phyloP scores from a whole-genome alignment of 768 basidiomycete genomes.

The Tylopilus cervinicoccineus region DNA sequence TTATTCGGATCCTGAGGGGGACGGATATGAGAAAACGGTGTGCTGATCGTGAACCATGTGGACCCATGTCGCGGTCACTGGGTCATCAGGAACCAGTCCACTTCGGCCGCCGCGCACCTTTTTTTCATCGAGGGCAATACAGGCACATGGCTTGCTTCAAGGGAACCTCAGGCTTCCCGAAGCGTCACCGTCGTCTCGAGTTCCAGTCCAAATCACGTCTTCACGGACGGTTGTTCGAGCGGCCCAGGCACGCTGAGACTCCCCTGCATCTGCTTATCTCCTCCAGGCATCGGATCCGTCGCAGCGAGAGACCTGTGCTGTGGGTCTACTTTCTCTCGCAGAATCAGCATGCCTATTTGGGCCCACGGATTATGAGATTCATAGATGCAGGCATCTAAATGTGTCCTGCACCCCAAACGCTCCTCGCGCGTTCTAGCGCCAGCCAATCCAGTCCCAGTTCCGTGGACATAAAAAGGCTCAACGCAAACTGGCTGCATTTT shows the following conservation, averaged over 20 bases:
- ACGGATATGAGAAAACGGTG: constrained; percentile 22
- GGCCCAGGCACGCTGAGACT: constrained; percentile 1
- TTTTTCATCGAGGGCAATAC: constrained; percentile 15
- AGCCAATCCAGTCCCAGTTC: background rate
- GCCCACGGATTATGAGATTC: background rate
- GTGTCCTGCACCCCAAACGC: constrained; percentile 3
- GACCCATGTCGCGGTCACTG: constrained; percentile 16
- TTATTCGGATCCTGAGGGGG: constrained; percentile 14
- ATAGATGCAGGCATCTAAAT: background rate
- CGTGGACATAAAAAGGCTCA: background rate
- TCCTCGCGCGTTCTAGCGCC: background rate
- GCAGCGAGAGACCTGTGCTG: background rate
- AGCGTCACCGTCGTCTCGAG: constrained; percentile 5
- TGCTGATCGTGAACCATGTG: constrained; percentile 19
- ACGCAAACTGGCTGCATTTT: background rate
- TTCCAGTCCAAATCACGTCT: constrained; percentile 9
- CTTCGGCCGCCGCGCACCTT: constrained; percentile 25
- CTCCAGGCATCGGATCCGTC: constrained; percentile 11
- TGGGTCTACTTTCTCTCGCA: background rate
- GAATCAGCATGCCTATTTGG: background rate
- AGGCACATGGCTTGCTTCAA: constrained; percentile 18
- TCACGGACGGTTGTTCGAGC: background rate
- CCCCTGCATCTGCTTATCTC: constrained; percentile 4
- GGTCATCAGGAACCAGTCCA: constrained; percentile 21
- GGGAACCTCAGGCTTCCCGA: constrained; percentile 12